A percentile compares a stretch with the other conserved stretches of the same genome.
Evolutionary conservation across 2,329 filamentous ascomycete species (phyloP).

Genomic region (Colletotrichum sojae): DNA sequence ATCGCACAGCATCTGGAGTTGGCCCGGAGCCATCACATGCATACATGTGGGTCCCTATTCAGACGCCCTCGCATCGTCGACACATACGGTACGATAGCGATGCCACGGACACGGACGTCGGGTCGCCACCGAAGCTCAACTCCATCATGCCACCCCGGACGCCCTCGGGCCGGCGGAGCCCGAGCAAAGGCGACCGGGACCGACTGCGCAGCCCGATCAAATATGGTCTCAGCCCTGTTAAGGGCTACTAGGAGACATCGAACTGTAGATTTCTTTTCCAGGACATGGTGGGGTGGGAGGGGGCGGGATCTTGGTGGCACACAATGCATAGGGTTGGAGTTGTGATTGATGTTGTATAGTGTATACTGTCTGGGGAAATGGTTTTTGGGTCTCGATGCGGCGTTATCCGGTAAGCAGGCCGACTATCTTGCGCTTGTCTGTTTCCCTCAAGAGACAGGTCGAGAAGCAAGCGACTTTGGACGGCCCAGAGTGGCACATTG

Average conservation of each 20-base stretch:
- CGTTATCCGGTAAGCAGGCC: conserved; percentile 24
- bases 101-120: conserved; percentile 65
- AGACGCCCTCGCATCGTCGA: conserved; percentile 63
- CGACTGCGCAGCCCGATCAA: conserved; percentile 65
- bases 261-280: not conserved
- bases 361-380: conserved; percentile 12
- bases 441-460: not conserved
- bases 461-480: not conserved
- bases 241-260: conserved; percentile 46
- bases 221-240: conserved; percentile 55
- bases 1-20: conserved; percentile 43
- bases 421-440: conserved; percentile 9
- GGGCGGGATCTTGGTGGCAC: not conserved
- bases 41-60: conserved; percentile 66
- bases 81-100: conserved; percentile 57
- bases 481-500: not conserved
- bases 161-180: conserved; percentile 62
- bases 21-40: conserved; percentile 52
- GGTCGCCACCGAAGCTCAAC: conserved; percentile 60
- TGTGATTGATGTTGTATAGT: conserved; percentile 29
- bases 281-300: not conserved
- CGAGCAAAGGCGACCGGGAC: conserved; percentile 66
- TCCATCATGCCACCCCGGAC: conserved; percentile 60
- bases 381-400: conserved; percentile 26
- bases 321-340: conserved; percentile 38